Evolutionary conservation across 176 grass and related monocot species (phyloP), one percentile per base, ranked within the genome.

Genomic region (Poa annua): DNA sequence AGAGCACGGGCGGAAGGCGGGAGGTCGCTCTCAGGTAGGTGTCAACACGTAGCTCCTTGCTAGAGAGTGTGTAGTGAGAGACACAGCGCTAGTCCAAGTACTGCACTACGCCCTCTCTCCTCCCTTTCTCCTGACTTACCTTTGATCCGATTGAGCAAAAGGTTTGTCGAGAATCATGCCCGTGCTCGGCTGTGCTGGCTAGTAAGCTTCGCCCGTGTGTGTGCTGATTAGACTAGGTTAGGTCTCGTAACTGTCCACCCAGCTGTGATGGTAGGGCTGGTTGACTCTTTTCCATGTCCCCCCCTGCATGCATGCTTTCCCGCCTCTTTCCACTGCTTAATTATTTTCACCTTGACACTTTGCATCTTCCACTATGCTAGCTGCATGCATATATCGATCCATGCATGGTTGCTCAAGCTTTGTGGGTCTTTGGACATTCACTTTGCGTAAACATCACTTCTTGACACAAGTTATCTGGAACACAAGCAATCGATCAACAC

Each of bases 391-490:
- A 9, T 47, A 45, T 45, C 62, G 80, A 85, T 89, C 55, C 54
- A 66, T 35, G 63, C 62, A 69, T 72, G 69, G 7, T 39, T 22
- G 20, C 67, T 21, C 20, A 11, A 11, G 67, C 75, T 48, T 75
- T 80, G 75, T 90, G 78, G 80, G 75, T 12, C 80, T 90, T 83
- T 61, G 74, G 35, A 32, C 76, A 1, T 25, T 66, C 74, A 20
- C 88, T 90, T 90, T 90, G 85, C 88, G 48, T 87, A 80, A 54
- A 45, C 41, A 80, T 87, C 80, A 90, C 85, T 87, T 90, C 85
- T 76, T 66, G 61, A 47, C 10, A 21, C 60, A 56, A 36, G 41
- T 90, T 80, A 29, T 87, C 79, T 84, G 80, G 76, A 87, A 62
- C 70, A 9, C 85, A 90, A 76, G 84, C 80, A 82, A 89, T 24